A percentile compares a stretch with the other conserved stretches of the same genome.
phyloP scores from a whole-genome alignment of 164 flowering plant genomes.

The Echeveria elegans region DNA sequence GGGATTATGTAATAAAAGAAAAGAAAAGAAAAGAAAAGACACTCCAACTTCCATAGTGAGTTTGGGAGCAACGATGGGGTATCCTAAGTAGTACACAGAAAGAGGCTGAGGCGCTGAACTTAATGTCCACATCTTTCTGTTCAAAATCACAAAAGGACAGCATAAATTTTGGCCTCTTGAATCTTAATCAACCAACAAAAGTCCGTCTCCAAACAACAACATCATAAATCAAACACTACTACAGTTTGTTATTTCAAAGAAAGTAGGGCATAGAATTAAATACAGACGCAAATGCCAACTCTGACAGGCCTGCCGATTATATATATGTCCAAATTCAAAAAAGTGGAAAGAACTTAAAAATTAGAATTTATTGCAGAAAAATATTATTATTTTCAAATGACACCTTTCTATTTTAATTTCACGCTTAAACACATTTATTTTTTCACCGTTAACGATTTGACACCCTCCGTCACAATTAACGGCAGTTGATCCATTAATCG shows the following conservation, averaged over 20 bases:
- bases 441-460: no score
- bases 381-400: no score
- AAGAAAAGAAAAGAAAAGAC: no score
- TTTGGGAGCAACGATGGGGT: conserved; percentile 5
- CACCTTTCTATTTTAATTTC: no score
- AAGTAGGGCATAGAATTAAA: neutral
- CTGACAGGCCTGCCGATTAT: neutral
- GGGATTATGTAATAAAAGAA: no score
- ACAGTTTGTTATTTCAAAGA: neutral
- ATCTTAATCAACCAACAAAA: neutral
- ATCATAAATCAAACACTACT: neutral
- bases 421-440: no score
- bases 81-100: conserved; percentile 11
- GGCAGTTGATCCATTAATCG: no score
- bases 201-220: neutral
- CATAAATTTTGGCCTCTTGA: neutral
- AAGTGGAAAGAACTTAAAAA: no score
- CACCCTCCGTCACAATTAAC: no score
- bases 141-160: neutral
- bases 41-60: conserved; percentile 5
- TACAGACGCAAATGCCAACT: neutral
- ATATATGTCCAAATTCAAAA: neutral
- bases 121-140: neutral
- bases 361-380: no score
- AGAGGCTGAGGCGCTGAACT: conserved; percentile 2